Conservation (phyloP, 2,329 filamentous ascomycete species). For the Gyromitra esculenta region DNA sequence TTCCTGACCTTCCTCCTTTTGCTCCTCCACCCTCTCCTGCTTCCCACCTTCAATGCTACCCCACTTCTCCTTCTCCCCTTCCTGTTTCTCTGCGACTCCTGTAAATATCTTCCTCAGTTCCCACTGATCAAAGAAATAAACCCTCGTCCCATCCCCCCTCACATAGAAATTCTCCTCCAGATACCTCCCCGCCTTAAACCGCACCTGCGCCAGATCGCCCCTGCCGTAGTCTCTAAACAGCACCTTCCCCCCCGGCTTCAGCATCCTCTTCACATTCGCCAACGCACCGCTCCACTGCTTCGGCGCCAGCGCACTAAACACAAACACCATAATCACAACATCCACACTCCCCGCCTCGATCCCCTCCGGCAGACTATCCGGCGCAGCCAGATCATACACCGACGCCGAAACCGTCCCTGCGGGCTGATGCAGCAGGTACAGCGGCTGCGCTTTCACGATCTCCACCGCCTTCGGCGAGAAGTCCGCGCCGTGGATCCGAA, state of each 20-base stretch:
- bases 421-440: constrained; percentile 72
- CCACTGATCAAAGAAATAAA: constrained; percentile 95
- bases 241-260: constrained; percentile 93
- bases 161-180: constrained; percentile 98
- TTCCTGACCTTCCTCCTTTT: not conserved
- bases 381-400: constrained; percentile 82
- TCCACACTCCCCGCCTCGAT: constrained; percentile 83
- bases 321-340: constrained; percentile 93
- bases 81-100: constrained; percentile 58
- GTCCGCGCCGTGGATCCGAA: constrained; percentile 93
- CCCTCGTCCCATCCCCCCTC: constrained; percentile 90
- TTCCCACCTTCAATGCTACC: constrained; percentile 55
- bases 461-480: constrained; percentile 96
- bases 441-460: constrained; percentile 82
- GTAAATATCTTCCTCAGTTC: constrained; percentile 75
- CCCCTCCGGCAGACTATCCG: constrained; percentile 73
- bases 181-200: constrained; percentile 94
- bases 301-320: constrained; percentile 91
- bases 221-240: constrained; percentile 96
- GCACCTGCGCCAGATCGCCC: constrained; percentile 93
- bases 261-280: constrained; percentile 78
- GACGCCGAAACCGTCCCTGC: constrained; percentile 51
- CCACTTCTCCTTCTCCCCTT: constrained; percentile 56
- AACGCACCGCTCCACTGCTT: constrained; percentile 85
- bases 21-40: not conserved